These are phyloP conservation scores for Orbilia brochopaga DNA, from an alignment of 2,329 filamentous ascomycete genomes.

Conservation along the genomic window DNA sequence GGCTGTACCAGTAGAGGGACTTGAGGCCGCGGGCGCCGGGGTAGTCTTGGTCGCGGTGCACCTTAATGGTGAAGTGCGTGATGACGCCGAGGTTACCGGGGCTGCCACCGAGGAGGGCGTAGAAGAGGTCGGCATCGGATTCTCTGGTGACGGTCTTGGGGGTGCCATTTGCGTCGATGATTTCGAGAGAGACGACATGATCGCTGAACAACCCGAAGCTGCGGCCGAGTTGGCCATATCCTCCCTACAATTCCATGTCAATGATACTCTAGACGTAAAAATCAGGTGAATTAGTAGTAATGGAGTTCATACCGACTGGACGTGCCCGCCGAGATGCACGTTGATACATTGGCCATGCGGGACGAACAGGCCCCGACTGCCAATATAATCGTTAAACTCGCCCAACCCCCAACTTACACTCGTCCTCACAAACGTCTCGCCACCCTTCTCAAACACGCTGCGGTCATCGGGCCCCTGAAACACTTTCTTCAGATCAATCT, in stretches of 20 bases:
- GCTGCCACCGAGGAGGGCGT: slow-evolving; percentile 56
- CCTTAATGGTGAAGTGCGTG: slow-evolving; percentile 57
- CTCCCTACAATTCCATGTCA: no score
- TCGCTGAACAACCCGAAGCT: slow-evolving; percentile 59
- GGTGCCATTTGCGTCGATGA: slow-evolving; percentile 55
- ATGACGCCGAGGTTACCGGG: slow-evolving; percentile 57
- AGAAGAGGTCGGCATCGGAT: slow-evolving; percentile 56
- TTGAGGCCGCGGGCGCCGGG: slow-evolving; percentile 60
- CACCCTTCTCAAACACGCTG: slow-evolving; percentile 56
- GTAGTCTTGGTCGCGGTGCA: slow-evolving; percentile 59
- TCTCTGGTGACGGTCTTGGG: slow-evolving; percentile 54
- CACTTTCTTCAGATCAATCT: slow-evolving; percentile 60
- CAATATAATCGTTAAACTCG: slow-evolving; percentile 60
- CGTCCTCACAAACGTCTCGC: slow-evolving; percentile 57
- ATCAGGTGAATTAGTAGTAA: neutral
- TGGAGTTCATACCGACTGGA: slow-evolving; percentile 58
- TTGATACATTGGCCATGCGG: slow-evolving; percentile 61
- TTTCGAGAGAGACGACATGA: slow-evolving; percentile 55
- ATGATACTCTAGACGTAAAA: no score
- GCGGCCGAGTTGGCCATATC: slow-evolving; percentile 61
- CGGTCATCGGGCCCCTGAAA: slow-evolving; percentile 57
- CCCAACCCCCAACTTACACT: slow-evolving; percentile 60
- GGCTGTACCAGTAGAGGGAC: slow-evolving; percentile 59
- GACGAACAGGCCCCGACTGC: slow-evolving; percentile 59
- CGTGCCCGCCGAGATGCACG: slow-evolving; percentile 62